Evolutionary conservation across 345 rosid species (phyloP), one percentile per base, ranked within the genome.

Genomic region (Eutrema japonicum): DNA sequence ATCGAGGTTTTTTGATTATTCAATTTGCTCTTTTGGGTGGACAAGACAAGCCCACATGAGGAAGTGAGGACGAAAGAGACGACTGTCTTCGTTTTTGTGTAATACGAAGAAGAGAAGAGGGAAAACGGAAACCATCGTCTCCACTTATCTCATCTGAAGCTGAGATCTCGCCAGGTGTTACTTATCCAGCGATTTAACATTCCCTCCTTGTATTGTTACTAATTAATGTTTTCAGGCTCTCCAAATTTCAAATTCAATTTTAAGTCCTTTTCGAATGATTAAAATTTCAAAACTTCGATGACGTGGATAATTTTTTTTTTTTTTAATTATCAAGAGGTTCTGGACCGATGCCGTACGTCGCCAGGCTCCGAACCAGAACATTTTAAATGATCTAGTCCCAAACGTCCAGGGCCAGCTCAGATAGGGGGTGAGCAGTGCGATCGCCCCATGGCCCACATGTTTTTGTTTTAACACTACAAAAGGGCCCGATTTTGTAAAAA

Each of bases 61-160:
- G 59, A 53, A 53, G 37, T 11, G 36, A 52, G 11, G 58, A 30
- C 58, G 38, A 53, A 30, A 54, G 26, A 13, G 59, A 54, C 40
- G 40, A 54, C 3, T 33, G 60, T 55, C n/a, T 55, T 55, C 60
- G 11, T 33, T 33, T 33, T 33, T 33, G 41, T 55, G 14, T 42
- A 4, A 14, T 35, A 55, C 61, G 27, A 55, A 42, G 33, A 54
- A 8, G 12, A 55, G 60, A 32, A 32, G n/a, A n/a, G 59, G n/a
- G 38, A 53, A 54, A 41, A 55, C 41, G 61, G 61, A 55, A 55
- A 55, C 26, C 59, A 32, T 54, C 59, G 40, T 32, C 22, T 54
- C 59, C 59, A 54, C 59, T 33, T 35, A 55, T 55, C 61, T 55
- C 3, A 7, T 33, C 42, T 55, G 13, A 35, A 4, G 61, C 42